Percentiles rank a stretch among this genome's conserved stretches.
Conservation (phyloP, 2,329 filamentous ascomycete genomes). For the Ophiostoma quercus region DNA sequence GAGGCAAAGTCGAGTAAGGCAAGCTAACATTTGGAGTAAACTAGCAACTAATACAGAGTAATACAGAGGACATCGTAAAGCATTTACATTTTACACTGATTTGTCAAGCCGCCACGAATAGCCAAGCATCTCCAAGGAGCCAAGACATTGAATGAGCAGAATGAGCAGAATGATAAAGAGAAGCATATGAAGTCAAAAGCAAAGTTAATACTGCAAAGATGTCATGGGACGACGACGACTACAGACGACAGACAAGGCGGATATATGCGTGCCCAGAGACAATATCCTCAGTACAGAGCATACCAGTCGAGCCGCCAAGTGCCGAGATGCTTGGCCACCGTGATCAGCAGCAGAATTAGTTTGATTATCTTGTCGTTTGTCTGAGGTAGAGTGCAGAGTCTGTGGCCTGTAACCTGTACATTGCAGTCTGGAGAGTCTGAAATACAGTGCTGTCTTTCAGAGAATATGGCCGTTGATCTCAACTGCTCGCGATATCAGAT, state of each 20-base stretch:
- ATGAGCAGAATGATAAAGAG: neutral
- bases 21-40: neutral
- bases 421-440: no score
- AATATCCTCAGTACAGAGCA: neutral
- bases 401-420: no score
- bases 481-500: no score
- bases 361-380: neutral
- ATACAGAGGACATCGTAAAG: neutral
- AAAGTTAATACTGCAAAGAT: no score
- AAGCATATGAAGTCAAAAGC: neutral
- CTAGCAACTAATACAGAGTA: no score
- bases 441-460: no score
- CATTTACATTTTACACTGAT: neutral
- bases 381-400: no score
- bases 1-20: neutral
- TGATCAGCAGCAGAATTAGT: constrained; percentile 10
- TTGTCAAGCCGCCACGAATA: neutral
- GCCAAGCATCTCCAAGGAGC: neutral
- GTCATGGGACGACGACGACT: neutral
- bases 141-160: neutral
- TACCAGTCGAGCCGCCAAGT: constrained; percentile 13
- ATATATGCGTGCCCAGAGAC: constrained; percentile 5
- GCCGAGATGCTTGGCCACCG: constrained; percentile 4
- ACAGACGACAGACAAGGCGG: neutral
- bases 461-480: no score